Conservation (phyloP, 2,329 filamentous ascomycete genomes). For the Alternaria sp. region DNA sequence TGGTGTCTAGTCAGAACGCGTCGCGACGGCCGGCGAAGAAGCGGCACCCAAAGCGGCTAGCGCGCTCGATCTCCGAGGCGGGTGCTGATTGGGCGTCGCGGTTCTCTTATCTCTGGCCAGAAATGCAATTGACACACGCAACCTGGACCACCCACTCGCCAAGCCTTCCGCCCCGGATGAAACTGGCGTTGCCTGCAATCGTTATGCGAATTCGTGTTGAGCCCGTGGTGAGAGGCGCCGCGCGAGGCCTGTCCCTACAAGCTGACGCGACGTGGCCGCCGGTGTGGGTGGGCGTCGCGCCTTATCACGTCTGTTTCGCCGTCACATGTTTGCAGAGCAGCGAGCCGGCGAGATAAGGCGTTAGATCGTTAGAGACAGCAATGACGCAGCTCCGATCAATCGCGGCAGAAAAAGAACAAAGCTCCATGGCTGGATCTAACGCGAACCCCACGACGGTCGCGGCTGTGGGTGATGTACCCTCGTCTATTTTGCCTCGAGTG, state of each 20-base stretch:
- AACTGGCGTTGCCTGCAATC: constrained; percentile 20
- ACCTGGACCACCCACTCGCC: constrained; percentile 35
- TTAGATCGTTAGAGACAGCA: constrained; percentile 3
- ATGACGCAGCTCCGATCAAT: constrained; percentile 37
- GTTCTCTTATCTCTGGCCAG: constrained; percentile 13
- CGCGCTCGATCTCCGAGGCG: neutral
- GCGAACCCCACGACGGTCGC: constrained; percentile 46
- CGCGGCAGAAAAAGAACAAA: constrained; percentile 41
- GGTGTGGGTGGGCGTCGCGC: constrained; percentile 7
- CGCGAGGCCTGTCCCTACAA: constrained; percentile 15
- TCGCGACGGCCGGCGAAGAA: constrained; percentile 4
- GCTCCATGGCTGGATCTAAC: constrained; percentile 36
- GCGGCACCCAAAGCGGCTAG: constrained; percentile 9
- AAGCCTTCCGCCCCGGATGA: constrained; percentile 35
- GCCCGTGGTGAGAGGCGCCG: constrained; percentile 11
- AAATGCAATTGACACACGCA: constrained; percentile 24
- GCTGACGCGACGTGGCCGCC: constrained; percentile 17
- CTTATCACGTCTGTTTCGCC: constrained; percentile 24
- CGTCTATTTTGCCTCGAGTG: constrained; percentile 45
- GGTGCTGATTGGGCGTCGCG: constrained; percentile 1
- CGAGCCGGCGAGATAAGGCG: constrained; percentile 34
- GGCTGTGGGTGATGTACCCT: constrained; percentile 39
- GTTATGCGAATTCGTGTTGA: constrained; percentile 7
- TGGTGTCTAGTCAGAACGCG: too few species aligned
- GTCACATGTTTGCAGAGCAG: constrained; percentile 9